A percentile compares a stretch with the other conserved stretches of the same genome.
phyloP scores from a whole-genome alignment of 768 basidiomycete species.

The Astraeus odoratus region DNA sequence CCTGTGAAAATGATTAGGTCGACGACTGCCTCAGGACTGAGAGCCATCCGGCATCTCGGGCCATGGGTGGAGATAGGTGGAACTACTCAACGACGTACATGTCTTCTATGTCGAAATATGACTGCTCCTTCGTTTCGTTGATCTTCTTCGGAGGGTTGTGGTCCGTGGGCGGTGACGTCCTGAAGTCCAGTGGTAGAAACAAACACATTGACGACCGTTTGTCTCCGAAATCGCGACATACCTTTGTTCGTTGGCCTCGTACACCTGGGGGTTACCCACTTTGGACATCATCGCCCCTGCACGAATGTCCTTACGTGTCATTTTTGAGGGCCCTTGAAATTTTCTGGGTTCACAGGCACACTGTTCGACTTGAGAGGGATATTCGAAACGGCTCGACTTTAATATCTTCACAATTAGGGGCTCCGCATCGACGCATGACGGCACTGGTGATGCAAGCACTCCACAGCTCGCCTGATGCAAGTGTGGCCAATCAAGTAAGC shows the following conservation, averaged over 20 bases:
- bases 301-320: slow-evolving; percentile 12
- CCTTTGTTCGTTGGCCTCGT: slow-evolving; percentile 45
- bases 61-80: too few relatives aligned
- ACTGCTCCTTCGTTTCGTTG: slow-evolving; percentile 27
- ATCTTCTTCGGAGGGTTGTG: slow-evolving; percentile 21
- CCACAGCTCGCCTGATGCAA: too few relatives aligned
- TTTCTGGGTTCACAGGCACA: background rate
- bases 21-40: background rate
- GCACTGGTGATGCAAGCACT: background rate
- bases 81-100: slow-evolving; percentile 28
- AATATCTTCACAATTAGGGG: background rate
- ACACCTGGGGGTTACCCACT: slow-evolving; percentile 41
- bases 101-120: slow-evolving; percentile 35
- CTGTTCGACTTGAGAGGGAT: background rate
- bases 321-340: slow-evolving; percentile 1
- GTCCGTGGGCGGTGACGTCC: slow-evolving; percentile 17
- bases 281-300: slow-evolving; percentile 43
- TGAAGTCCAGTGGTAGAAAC: slow-evolving; percentile 5
- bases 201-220: slow-evolving; percentile 4
- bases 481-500: background rate
- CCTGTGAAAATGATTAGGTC: slow-evolving; percentile 19
- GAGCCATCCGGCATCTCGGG: too few relatives aligned
- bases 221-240: slow-evolving; percentile 14
- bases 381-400: background rate
- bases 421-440: background rate